Evolutionary conservation across 805 yeast genomes (phyloP).

Genomic region (Cephaloascus fragrans): DNA sequence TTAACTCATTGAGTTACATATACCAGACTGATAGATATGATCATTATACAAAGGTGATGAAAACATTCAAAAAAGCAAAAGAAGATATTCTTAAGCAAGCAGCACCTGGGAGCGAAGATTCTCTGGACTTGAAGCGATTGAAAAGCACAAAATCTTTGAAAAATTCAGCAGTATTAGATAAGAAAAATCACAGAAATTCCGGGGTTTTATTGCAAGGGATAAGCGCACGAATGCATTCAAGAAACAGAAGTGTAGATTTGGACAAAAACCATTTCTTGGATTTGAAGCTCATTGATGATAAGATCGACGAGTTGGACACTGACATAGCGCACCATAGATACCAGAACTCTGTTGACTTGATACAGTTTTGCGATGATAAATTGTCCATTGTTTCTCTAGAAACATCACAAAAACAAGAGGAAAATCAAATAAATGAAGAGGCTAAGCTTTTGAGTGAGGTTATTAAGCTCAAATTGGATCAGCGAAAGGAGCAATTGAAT

Average conservation of each 20-base stretch:
- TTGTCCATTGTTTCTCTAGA: slow-evolving; percentile 4
- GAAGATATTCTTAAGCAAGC: slow-evolving; percentile 33
- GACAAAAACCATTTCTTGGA: slow-evolving; percentile 27
- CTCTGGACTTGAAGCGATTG: slow-evolving; percentile 13
- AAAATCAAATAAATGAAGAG: neutral
- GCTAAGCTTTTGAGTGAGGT: slow-evolving; percentile 22
- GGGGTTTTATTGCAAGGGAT: slow-evolving; percentile 38
- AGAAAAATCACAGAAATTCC: slow-evolving; percentile 28
- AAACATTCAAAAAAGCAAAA: slow-evolving; percentile 51
- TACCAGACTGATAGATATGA: slow-evolving; percentile 53
- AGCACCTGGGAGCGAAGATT: slow-evolving; percentile 12
- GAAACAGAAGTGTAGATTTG: slow-evolving; percentile 42
- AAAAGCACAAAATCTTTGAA: slow-evolving; percentile 33
- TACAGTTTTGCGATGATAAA: slow-evolving; percentile 24
- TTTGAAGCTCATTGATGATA: slow-evolving; percentile 46
- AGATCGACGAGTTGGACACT: slow-evolving; percentile 61
- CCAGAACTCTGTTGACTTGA: slow-evolving; percentile 30
- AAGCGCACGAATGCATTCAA: slow-evolving; percentile 51
- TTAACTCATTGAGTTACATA: slow-evolving; percentile 39
- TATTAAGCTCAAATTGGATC: slow-evolving; percentile 26
- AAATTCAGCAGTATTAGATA: slow-evolving; percentile 43
- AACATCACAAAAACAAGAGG: neutral
- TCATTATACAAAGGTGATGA: slow-evolving; percentile 44
- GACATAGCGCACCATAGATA: slow-evolving; percentile 52
- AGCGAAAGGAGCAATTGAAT: slow-evolving; percentile 25